Evolutionary conservation across 768 basidiomycete genomes (phyloP), one percentile per base, ranked within the genome.

Genomic region (Podaxis sp.): DNA sequence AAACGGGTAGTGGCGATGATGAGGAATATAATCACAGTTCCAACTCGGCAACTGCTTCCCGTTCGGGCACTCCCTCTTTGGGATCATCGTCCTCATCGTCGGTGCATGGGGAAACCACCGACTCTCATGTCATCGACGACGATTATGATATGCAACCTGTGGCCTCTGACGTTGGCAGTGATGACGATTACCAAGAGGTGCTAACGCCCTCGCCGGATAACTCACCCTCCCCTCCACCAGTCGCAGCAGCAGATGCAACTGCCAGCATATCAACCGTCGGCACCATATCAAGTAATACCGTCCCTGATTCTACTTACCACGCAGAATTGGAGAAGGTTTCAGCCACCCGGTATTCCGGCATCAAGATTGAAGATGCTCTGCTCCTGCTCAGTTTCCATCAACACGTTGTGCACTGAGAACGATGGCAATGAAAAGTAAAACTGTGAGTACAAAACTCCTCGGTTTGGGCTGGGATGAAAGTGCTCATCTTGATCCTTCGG

Each of bases 351-450:
- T 82, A 79, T 63, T 75, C 78, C 57, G 86, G 86, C 53, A 84
- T 89, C 64, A 85, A 80, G 69, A 79, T 90, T 57, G 90, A 92
- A 73, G 90, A 93, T 68, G 90, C 90, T 3, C 74, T 90, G 36
- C 74, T 93, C 44, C 77, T 93, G 57, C 80, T 93, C 65, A 86
- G 85, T 72, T 93, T 93, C 77, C 87, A 89, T 69, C 84, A 87
- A 52, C 85, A 87, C 40, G 59, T 61, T 26, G 30, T 61, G 40
- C 59, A 61, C 40, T 61, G 40, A 52, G 51, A 53, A 36, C 39
- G 26, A 24, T 24, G 38, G 39, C 7, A 9, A 19, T 40, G 57
- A 59, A 59, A 58, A 58, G 46, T 19, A 22, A 26, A 57, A 42
- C 22, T 48, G 57, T 30, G 40, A 44, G 44, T 51, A 24, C 26